Base-by-base conservation (phyloP, 2,329 filamentous ascomycete genomes). In the Fusarium sp. region DNA sequence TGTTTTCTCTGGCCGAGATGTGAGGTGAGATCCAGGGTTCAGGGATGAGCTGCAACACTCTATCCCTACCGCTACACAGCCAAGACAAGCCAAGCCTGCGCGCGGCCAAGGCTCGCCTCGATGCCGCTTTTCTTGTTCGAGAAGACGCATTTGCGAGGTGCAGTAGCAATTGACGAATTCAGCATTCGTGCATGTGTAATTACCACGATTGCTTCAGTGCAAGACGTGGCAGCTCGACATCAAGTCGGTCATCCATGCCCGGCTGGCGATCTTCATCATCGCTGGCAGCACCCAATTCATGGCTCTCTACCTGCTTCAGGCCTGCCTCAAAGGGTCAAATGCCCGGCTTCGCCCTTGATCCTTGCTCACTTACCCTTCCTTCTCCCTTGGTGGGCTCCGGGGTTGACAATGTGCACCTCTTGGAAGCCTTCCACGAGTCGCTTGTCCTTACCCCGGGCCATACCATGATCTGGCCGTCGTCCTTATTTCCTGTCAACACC, bases 261-360 rank as follows among this genome's bases (percentile, higher is more conserved):
- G 39, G 9, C 54, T 18, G 51, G 47, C 37, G 58, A 70, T 68
- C 55, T 60, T 64, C 64, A 65, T 60, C 57, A 30, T 40, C 65
- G 30, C 31, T 11, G 31, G 11, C 31, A 34, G 31, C 31, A 34
- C 31, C 11, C 31, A 34, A 34, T 34, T 11, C 31, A 34, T 34
- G 11, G 31, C 8, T 2, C 31, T 34, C 31, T 11, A 9, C 8
- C 31, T 34, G 31, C 31, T 34, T 34, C 31, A 34, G 31, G 31
- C 31, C 50, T 66, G 54, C 66, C 68, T 66, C 66, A 63, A 68
- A 59, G 34, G 56, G 62, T 37, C 31, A 70, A 55, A 65, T 60
- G 53, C 53, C 56, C 64, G 64, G 46, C 34, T 39, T 47, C 48
- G 41, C 50, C 15, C 46, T 58, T 58, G 31, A 30, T 23, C 53